Evolutionary conservation across 1,284 basidiomycete species (phyloP).

Genomic region (Tetrapyrgos nigripes): DNA sequence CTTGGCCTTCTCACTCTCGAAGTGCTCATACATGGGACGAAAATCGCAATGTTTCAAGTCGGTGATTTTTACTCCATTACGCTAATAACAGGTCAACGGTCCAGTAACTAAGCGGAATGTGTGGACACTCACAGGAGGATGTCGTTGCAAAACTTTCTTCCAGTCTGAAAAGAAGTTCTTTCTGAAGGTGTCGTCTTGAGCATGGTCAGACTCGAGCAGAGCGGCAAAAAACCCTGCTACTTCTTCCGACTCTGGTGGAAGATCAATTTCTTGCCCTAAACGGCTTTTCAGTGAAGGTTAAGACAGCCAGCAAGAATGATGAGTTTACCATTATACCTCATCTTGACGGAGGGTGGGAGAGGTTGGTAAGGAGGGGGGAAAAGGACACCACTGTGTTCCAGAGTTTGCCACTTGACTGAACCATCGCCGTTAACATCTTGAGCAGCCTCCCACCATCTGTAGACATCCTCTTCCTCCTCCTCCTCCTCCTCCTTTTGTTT

Average conservation of each 20-base stretch:
- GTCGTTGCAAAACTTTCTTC: conserved; percentile 75
- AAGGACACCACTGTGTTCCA: conserved; percentile 93
- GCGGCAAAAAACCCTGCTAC: conserved; percentile 97
- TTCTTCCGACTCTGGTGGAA: conserved; percentile 91
- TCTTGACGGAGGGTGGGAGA: conserved; percentile 86
- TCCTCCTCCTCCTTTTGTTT: conserved; percentile 62
- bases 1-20: conserved; percentile 91
- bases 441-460: conserved; percentile 83
- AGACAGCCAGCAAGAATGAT: conserved; percentile 18
- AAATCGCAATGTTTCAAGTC: conserved; percentile 92
- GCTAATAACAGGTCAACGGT: conserved; percentile 43
- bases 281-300: conserved; percentile 19
- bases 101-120: conserved; percentile 11
- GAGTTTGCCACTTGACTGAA: conserved; percentile 88
- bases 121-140: conserved; percentile 79
- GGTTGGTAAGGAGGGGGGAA: conserved; percentile 96
- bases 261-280: conserved; percentile 78
- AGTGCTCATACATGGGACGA: conserved; percentile 92
- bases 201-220: conserved; percentile 93
- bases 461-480: conserved; percentile 70
- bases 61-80: conserved; percentile 78
- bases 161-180: conserved; percentile 98
- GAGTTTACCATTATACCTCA: conserved; percentile 90
- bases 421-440: conserved; percentile 75
- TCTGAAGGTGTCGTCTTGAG: conserved; percentile 88